Evolutionary conservation across 73 alveolate species (phyloP).

Genomic region (Paramecium caudatum): DNA sequence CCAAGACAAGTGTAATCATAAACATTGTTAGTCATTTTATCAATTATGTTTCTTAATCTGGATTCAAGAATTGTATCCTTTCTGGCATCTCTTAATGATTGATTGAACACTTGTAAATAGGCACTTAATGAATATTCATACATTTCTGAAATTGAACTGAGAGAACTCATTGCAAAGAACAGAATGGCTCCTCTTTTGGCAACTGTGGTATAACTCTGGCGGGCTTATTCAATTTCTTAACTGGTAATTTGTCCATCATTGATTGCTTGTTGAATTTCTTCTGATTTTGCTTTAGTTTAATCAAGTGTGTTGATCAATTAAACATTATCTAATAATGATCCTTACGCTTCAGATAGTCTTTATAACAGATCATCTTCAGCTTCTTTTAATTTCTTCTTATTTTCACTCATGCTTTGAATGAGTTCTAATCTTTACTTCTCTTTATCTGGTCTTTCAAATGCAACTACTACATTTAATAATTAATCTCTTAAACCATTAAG

Average conservation of each 20-base stretch:
- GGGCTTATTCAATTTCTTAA: constrained; percentile 93
- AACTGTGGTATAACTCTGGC: constrained; percentile 92
- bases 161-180: constrained; percentile 99
- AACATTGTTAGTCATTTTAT: constrained; percentile 96
- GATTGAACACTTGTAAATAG: constrained; percentile 98
- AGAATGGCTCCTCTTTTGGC: constrained; percentile 99
- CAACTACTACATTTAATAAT: constrained; percentile 74
- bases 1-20: constrained; percentile 99
- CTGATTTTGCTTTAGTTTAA: constrained; percentile 82
- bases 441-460: constrained; percentile 78
- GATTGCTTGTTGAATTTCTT: constrained; percentile 81
- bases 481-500: constrained; percentile 96
- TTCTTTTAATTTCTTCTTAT: constrained; percentile 65
- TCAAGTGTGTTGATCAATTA: constrained; percentile 82
- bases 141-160: constrained; percentile 98
- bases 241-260: constrained; percentile 96
- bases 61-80: constrained; percentile 95
- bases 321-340: constrained; percentile 89
- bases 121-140: constrained; percentile 99
- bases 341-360: constrained; percentile 76
- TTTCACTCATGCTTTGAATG: constrained; percentile 77
- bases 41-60: constrained; percentile 97
- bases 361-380: constrained; percentile 74
- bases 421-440: constrained; percentile 81
- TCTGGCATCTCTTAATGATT: constrained; percentile 98